phyloP scores from a whole-genome alignment of 768 basidiomycete genomes.

The Cyathus striatus region DNA sequence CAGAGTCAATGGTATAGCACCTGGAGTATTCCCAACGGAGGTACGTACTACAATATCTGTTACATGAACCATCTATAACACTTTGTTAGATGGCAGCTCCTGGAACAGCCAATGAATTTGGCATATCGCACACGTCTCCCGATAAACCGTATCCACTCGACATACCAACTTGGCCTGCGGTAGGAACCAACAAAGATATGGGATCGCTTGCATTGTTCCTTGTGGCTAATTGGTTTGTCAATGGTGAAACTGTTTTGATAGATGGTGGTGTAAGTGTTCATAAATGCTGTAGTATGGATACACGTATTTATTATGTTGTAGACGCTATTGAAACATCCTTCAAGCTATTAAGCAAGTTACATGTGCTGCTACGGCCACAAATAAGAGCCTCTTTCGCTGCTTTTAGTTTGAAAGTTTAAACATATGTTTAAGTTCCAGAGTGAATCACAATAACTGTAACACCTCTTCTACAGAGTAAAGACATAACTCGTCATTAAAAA shows the following conservation, averaged over 20 bases:
- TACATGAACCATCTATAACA: background rate
- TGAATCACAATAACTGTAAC: no score
- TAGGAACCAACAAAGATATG: slow-evolving; percentile 33
- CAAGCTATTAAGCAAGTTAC: slow-evolving; percentile 31
- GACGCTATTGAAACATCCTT: slow-evolving; percentile 31
- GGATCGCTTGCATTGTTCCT: slow-evolving; percentile 37
- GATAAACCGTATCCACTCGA: slow-evolving; percentile 18
- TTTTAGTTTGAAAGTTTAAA: no score
- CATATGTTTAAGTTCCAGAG: no score
- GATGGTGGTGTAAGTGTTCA: slow-evolving; percentile 40
- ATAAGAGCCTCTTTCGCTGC: no score
- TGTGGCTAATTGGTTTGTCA: slow-evolving; percentile 43
- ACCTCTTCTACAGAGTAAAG: no score
- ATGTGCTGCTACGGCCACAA: no score
- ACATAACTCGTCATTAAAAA: no score
- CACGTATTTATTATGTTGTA: slow-evolving; percentile 5
- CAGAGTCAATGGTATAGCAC: slow-evolving; percentile 44
- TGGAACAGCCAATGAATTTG: slow-evolving; percentile 16
- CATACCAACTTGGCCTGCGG: slow-evolving; percentile 24
- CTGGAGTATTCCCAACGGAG: slow-evolving; percentile 27
- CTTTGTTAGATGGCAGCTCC: slow-evolving; percentile 21
- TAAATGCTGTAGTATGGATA: background rate
- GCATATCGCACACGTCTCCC: slow-evolving; percentile 14
- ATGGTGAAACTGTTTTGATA: slow-evolving; percentile 42
- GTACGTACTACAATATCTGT: slow-evolving; percentile 5